phyloP scores from a whole-genome alignment of 169 alveolate genomes.

The Plasmodium inui region DNA sequence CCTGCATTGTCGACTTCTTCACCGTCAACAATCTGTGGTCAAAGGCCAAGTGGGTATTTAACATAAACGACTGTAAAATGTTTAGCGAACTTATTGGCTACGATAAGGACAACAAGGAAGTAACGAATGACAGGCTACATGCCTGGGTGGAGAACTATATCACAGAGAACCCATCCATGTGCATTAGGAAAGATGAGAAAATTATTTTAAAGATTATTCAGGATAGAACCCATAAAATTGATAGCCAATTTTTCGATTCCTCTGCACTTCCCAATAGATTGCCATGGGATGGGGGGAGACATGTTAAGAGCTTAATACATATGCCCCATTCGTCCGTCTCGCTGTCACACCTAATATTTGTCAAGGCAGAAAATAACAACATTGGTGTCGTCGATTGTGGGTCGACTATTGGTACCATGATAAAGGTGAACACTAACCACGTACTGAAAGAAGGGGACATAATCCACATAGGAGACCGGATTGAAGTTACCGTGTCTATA shows the following conservation, averaged over 20 bases:
- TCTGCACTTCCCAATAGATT: conserved; percentile 81
- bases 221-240: conserved; percentile 85
- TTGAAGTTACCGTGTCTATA: conserved; percentile 84
- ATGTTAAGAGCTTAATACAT: conserved; percentile 88
- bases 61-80: conserved; percentile 79
- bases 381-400: conserved; percentile 89
- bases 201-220: conserved; percentile 78
- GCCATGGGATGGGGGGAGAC: conserved; percentile 95
- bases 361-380: conserved; percentile 78
- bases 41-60: conserved; percentile 84
- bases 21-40: conserved; percentile 79
- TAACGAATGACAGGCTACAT: conserved; percentile 79
- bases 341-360: conserved; percentile 88
- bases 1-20: conserved; percentile 84
- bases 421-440: conserved; percentile 82
- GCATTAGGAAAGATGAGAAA: conserved; percentile 77
- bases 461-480: conserved; percentile 89
- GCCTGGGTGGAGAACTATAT: conserved; percentile 85
- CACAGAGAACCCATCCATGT: conserved; percentile 79
- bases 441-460: conserved; percentile 85
- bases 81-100: conserved; percentile 81
- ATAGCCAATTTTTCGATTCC: conserved; percentile 81
- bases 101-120: conserved; percentile 65
- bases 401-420: conserved; percentile 93
- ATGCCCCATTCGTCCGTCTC: conserved; percentile 93